phyloP scores from a whole-genome alignment of 1,284 basidiomycete species.

The Fomitopsis pinicola region DNA sequence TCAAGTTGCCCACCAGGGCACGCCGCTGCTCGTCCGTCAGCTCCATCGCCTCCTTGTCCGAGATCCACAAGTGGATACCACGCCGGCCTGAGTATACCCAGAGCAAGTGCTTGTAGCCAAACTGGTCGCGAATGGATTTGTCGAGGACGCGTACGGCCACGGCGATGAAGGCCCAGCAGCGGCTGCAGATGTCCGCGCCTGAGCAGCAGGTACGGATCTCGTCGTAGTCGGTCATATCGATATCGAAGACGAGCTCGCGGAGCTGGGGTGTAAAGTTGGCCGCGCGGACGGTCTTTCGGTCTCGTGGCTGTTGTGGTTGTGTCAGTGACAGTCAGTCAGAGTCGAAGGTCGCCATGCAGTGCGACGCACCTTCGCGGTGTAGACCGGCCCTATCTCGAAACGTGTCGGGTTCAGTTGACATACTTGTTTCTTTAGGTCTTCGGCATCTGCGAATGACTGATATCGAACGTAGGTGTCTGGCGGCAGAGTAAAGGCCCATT shows the following conservation, averaged over 20 bases:
- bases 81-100: constrained; percentile 99
- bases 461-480: constrained; percentile 95
- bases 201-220: constrained; percentile 93
- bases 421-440: constrained; percentile 93
- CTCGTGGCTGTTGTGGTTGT: constrained; percentile 69
- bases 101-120: constrained; percentile 78
- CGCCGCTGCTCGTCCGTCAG: constrained; percentile 91
- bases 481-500: constrained; percentile 94
- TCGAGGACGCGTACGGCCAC: constrained; percentile 92
- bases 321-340: not conserved
- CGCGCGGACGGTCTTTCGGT: constrained; percentile 83
- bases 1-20: constrained; percentile 83
- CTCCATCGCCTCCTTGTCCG: constrained; percentile 83
- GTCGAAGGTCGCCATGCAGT: not conserved
- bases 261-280: constrained; percentile 74
- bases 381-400: constrained; percentile 97
- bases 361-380: constrained; percentile 74
- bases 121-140: constrained; percentile 75
- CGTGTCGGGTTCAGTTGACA: constrained; percentile 81
- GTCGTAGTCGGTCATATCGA: constrained; percentile 99
- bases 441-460: constrained; percentile 82
- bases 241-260: constrained; percentile 98
- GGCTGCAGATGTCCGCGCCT: constrained; percentile 86
- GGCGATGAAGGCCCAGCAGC: constrained; percentile 95
- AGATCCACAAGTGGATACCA: constrained; percentile 98